Conservation (phyloP, 495 filamentous ascomycete genomes). For the Sordaria brevicollis region DNA sequence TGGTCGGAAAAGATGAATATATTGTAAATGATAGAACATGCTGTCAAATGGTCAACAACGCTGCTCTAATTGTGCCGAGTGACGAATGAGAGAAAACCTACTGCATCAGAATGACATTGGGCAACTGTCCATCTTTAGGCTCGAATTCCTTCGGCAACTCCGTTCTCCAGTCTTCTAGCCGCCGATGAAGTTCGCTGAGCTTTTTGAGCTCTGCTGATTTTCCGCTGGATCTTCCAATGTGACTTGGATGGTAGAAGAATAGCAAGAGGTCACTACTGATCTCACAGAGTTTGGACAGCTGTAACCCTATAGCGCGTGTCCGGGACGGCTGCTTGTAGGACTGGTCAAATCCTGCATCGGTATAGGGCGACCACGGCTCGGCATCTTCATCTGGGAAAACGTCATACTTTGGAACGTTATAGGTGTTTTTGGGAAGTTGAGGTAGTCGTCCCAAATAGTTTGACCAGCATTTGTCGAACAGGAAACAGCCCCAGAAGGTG, state of each 20-base stretch:
- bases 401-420: conserved; percentile 80
- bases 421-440: conserved; percentile 65
- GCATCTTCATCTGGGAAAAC: conserved; percentile 86
- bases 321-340: conserved; percentile 68
- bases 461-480: conserved; percentile 98
- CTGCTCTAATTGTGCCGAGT: not conserved
- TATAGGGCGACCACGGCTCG: conserved; percentile 79
- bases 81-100: conserved; percentile 39
- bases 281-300: conserved; percentile 76
- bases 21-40: conserved; percentile 95
- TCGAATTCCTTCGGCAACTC: conserved; percentile 80
- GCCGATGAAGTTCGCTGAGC: conserved; percentile 78
- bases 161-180: conserved; percentile 86
- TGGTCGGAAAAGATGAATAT: conserved; percentile 93
- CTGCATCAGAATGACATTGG: conserved; percentile 90
- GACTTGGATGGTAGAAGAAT: conserved; percentile 80
- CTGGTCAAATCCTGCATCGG: conserved; percentile 64
- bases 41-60: conserved; percentile 37
- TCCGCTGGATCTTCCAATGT: conserved; percentile 46
- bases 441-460: conserved; percentile 93
- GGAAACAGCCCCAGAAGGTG: conserved; percentile 97
- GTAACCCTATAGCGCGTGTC: conserved; percentile 70
- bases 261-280: conserved; percentile 85
- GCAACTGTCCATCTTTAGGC: conserved; percentile 78
- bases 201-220: conserved; percentile 76